Conservation (phyloP, 768 basidiomycete species). For the Lentinula boryana region DNA sequence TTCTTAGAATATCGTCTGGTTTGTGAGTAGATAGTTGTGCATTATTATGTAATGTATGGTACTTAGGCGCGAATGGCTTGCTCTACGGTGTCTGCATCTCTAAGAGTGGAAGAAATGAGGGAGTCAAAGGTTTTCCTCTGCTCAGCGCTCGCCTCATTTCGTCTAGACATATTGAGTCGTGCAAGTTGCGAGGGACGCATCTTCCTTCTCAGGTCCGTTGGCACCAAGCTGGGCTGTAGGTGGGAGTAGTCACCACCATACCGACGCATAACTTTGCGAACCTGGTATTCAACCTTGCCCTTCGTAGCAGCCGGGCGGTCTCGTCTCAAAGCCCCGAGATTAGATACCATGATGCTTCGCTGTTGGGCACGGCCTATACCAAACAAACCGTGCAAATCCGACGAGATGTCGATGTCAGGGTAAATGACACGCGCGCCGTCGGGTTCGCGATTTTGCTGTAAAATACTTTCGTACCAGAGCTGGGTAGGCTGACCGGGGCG, state of each 20-base stretch:
- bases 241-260: slow-evolving; percentile 46
- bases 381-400: not conserved
- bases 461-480: not conserved
- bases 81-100: not conserved
- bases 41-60: not conserved
- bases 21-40: not conserved
- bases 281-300: slow-evolving; percentile 4
- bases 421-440: not conserved
- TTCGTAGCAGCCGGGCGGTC: not conserved
- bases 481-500: not conserved
- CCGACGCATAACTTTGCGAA: not conserved
- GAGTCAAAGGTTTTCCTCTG: slow-evolving; percentile 33
- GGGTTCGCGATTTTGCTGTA: slow-evolving; percentile 1
- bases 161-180: slow-evolving; percentile 33
- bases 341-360: not conserved
- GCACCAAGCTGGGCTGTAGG: slow-evolving; percentile 17
- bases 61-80: not conserved
- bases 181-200: slow-evolving; percentile 40
- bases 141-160: slow-evolving; percentile 32
- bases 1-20: not conserved
- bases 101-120: slow-evolving; percentile 14
- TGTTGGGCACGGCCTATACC: not conserved
- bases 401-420: slow-evolving; percentile 1
- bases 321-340: not conserved
- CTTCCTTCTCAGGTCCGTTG: slow-evolving; percentile 12